Evolutionary conservation across 202 grass and related monocot species (phyloP).

Genomic region (Brachypodium distachyon): DNA sequence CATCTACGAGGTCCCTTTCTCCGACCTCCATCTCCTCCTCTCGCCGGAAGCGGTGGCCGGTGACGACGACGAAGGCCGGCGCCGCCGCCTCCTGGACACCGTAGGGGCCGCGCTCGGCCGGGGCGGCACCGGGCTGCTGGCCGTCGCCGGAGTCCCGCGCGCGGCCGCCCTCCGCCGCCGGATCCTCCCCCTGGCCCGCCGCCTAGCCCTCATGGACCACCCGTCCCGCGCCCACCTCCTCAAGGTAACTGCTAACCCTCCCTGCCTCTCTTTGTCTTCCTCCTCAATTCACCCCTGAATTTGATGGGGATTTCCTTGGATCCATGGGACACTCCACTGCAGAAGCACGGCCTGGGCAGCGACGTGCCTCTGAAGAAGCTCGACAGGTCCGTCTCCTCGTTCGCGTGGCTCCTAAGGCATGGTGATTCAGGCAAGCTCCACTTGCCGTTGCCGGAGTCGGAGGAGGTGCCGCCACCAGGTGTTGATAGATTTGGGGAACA

Average conservation of each 20-base stretch:
- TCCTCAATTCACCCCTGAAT: not conserved
- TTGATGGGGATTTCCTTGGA: not conserved
- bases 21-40: slow-evolving; percentile 25
- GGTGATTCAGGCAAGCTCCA: slow-evolving; percentile 18
- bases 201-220: slow-evolving; percentile 56
- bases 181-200: slow-evolving; percentile 60
- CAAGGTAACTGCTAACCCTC: slow-evolving; percentile 37
- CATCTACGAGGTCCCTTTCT: slow-evolving; percentile 39
- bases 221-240: slow-evolving; percentile 41
- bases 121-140: slow-evolving; percentile 49
- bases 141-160: slow-evolving; percentile 37
- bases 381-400: slow-evolving; percentile 57
- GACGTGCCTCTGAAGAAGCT: slow-evolving; percentile 76
- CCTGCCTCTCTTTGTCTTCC: not conserved
- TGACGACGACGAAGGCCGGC: not conserved
- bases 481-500: not conserved
- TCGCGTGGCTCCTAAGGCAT: slow-evolving; percentile 36
- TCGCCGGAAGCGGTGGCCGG: not conserved
- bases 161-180: slow-evolving; percentile 34
- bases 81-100: slow-evolving; percentile 18
- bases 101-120: slow-evolving; percentile 41
- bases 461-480: not conserved
- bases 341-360: slow-evolving; percentile 85
- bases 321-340: slow-evolving; percentile 6
- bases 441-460: not conserved